phyloP scores from a whole-genome alignment of 352 stramenopile species.

The Globisporangium lucens region DNA sequence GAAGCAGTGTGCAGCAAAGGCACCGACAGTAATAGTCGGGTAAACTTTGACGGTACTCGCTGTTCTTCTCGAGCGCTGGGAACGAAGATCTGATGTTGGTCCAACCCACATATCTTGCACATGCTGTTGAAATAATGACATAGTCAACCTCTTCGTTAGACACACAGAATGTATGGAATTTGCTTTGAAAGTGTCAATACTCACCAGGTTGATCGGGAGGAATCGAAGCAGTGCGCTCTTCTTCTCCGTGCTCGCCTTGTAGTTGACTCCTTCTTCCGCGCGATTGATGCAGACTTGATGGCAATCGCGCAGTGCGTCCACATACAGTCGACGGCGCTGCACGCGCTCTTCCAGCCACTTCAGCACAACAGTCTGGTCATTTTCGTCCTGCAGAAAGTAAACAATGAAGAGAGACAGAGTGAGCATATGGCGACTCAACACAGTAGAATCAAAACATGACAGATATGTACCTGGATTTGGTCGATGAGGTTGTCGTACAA shows the following conservation, averaged over 20 bases:
- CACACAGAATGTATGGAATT: neutral
- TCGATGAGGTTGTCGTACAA: constrained; percentile 85
- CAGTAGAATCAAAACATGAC: neutral
- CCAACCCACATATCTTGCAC: constrained; percentile 86
- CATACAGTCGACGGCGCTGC: constrained; percentile 62
- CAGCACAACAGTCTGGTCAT: constrained; percentile 66
- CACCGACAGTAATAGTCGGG: constrained; percentile 68
- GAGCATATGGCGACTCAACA: neutral
- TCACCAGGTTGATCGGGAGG: constrained; percentile 71
- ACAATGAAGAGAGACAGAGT: neutral
- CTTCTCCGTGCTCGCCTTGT: constrained; percentile 84
- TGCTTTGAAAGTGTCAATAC: neutral
- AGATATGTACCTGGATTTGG: constrained; percentile 53
- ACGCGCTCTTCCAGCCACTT: constrained; percentile 74
- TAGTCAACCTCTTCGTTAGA: neutral
- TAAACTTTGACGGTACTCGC: constrained; percentile 62
- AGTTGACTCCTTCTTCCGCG: constrained; percentile 67
- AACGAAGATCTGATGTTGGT: constrained; percentile 58
- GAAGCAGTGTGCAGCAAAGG: constrained; percentile 78
- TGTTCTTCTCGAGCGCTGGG: constrained; percentile 58
- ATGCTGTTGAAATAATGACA: constrained; percentile 29
- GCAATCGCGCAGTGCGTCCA: constrained; percentile 65
- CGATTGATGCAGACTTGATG: constrained; percentile 66
- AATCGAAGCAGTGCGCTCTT: constrained; percentile 73
- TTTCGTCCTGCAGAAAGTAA: constrained; percentile 40